phyloP scores from a whole-genome alignment of 106 monocot genomes.

The Dactylorhiza incarnata region DNA sequence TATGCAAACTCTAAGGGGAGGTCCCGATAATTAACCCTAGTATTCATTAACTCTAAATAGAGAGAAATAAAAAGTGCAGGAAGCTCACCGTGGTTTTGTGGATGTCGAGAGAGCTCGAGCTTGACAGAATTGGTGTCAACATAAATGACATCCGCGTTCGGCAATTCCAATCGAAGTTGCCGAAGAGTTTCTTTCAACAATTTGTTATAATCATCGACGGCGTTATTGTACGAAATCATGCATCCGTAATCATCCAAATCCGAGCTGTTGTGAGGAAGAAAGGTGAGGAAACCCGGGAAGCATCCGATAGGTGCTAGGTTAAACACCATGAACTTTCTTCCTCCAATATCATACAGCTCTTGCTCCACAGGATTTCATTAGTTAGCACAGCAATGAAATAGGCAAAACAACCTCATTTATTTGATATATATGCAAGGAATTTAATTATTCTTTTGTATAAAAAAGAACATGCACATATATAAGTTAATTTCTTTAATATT shows the following conservation, averaged over 20 bases:
- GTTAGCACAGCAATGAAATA: neutral
- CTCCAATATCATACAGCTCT: conserved; percentile 65
- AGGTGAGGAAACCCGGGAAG: conserved; percentile 54
- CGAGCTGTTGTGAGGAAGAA: conserved; percentile 23
- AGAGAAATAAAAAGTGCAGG: no score
- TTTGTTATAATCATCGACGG: conserved; percentile 45
- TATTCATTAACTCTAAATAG: no score
- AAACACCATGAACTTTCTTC: conserved; percentile 57
- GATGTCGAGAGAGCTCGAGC: conserved; percentile 56
- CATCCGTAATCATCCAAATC: conserved; percentile 61
- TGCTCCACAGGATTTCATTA: conserved; percentile 16
- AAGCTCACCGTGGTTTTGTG: conserved; percentile 34
- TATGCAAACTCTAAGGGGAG: no score
- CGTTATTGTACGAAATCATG: conserved; percentile 62
- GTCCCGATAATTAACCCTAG: no score
- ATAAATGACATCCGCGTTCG: conserved; percentile 40
- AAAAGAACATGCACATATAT: no score
- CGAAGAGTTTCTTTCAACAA: conserved; percentile 33
- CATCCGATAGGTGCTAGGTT: conserved; percentile 86
- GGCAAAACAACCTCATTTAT: neutral
- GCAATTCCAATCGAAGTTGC: conserved; percentile 14
- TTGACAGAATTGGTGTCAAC: conserved; percentile 50
- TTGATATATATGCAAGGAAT: no score
- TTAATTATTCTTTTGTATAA: no score
- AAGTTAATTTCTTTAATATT: no score